A percentile compares a stretch with the other conserved stretches of the same genome.
Conservation (phyloP, 352 stramenopile species). For the Phytophthora hybrid region DNA sequence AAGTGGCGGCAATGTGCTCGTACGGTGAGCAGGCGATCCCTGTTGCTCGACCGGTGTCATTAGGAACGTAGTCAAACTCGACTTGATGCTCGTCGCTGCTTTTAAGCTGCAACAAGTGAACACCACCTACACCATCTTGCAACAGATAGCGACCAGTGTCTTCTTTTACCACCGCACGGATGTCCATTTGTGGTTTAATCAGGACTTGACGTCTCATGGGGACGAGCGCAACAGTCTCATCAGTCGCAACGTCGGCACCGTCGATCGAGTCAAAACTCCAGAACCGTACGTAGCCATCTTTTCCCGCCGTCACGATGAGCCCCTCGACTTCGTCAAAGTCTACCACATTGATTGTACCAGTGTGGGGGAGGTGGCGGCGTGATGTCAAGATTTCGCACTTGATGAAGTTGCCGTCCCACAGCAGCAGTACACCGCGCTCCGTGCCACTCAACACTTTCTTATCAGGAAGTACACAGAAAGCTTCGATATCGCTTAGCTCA, state of each 20-base stretch:
- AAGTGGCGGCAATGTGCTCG: conserved; percentile 88
- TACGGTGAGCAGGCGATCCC: conserved; percentile 85
- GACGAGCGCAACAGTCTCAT: conserved; percentile 83
- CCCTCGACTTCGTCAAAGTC: conserved; percentile 56
- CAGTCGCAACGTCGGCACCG: conserved; percentile 81
- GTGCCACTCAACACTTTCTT: conserved; percentile 94
- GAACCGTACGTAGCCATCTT: conserved; percentile 91
- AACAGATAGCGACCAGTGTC: conserved; percentile 57
- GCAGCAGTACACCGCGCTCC: conserved; percentile 86
- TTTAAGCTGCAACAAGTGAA: conserved; percentile 62
- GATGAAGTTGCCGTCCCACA: conserved; percentile 97
- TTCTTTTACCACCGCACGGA: conserved; percentile 70
- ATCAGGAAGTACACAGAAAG: conserved; percentile 95
- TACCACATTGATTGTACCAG: conserved; percentile 77
- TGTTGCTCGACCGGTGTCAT: conserved; percentile 72
- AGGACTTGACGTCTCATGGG: conserved; percentile 68
- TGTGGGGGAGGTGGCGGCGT: conserved; percentile 73
- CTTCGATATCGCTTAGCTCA: conserved; percentile 94
- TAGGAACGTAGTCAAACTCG: conserved; percentile 64
- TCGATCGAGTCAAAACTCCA: conserved; percentile 92
- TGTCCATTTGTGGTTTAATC: conserved; percentile 67
- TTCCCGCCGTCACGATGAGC: conserved; percentile 74
- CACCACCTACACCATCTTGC: conserved; percentile 60
- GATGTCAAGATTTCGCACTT: conserved; percentile 92
- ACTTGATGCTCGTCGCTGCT: conserved; percentile 51